Conservation (phyloP, 352 stramenopile genomes). For the Phytophthora multivora region DNA sequence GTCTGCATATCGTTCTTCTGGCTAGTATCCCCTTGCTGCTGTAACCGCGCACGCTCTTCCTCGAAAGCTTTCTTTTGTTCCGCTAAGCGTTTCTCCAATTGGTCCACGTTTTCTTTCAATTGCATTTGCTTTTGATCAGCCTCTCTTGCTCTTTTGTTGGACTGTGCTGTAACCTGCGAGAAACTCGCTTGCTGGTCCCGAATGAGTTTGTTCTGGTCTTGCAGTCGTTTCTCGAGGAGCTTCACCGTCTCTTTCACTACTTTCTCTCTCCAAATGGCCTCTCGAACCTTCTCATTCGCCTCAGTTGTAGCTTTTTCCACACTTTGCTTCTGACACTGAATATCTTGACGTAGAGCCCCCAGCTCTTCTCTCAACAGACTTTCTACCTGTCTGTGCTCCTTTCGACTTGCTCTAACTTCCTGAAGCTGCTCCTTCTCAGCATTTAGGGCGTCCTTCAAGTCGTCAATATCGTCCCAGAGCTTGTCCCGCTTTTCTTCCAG, state of each 20-base stretch:
- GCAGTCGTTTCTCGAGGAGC: constrained; percentile 10
- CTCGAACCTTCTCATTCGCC: constrained; percentile 2
- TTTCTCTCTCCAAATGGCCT: constrained; percentile 3
- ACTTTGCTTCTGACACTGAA: constrained; percentile 1
- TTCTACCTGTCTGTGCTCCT: constrained; percentile 3
- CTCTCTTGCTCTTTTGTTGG: constrained; percentile 6
- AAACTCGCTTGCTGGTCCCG: constrained; percentile 13
- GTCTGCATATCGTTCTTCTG: neutral
- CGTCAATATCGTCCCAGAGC: constrained; percentile 9
- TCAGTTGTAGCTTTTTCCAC: constrained; percentile 2
- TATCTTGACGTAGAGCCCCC: neutral
- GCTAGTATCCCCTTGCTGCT: neutral
- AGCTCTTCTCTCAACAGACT: constrained; percentile 7
- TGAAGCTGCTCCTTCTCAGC: constrained; percentile 12
- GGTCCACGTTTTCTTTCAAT: constrained; percentile 3
- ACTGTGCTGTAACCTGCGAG: constrained; percentile 1
- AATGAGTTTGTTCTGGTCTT: constrained; percentile 7
- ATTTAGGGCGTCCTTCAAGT: constrained; percentile 6
- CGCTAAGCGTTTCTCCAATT: constrained; percentile 4
- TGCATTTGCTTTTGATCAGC: constrained; percentile 1
- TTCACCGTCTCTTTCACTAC: constrained; percentile 7
- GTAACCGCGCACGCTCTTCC: constrained; percentile 1
- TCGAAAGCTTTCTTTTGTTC: constrained; percentile 13
- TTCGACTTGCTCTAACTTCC: constrained; percentile 1
- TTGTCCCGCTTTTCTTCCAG: constrained; percentile 13